Evolutionary conservation across 164 flowering plant genomes (phyloP).

Genomic region (Liquidambar formosana): DNA sequence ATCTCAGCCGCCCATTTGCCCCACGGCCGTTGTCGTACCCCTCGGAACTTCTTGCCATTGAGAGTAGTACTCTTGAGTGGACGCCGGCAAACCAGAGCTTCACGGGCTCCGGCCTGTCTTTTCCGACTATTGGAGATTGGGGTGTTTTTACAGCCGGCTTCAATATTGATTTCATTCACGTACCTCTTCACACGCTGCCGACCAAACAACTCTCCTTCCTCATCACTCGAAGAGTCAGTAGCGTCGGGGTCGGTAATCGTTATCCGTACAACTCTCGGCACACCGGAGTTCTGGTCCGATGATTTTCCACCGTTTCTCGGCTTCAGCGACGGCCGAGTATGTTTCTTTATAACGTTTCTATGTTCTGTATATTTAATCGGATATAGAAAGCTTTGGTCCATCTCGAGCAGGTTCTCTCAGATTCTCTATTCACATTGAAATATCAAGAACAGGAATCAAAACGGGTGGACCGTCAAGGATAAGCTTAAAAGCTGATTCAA

Average conservation of each 20-base stretch:
- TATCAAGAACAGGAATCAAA: not conserved
- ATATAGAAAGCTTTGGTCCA: conserved; percentile 31
- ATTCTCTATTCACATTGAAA: conserved; percentile 16
- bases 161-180: conserved; percentile 51
- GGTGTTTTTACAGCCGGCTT: conserved; percentile 1
- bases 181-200: conserved; percentile 51
- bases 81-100: not conserved
- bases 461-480: conserved; percentile 2
- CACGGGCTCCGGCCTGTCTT: conserved; percentile 3
- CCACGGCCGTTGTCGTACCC: conserved; percentile 89
- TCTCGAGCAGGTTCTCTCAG: conserved; percentile 10
- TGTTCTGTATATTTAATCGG: conserved; percentile 65
- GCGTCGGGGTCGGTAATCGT: conserved; percentile 79
- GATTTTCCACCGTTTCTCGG: conserved; percentile 4
- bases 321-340: conserved; percentile 14
- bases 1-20: conserved; percentile 99
- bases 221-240: conserved; percentile 88
- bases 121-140: conserved; percentile 14
- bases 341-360: conserved; percentile 32
- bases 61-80: not conserved
- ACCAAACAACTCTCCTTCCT: conserved; percentile 31
- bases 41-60: conserved; percentile 63
- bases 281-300: not conserved
- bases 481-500: conserved; percentile 2
- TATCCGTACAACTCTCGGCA: conserved; percentile 48